Conservation (phyloP, 202 grass and related monocot species). For the Digitaria exilis region DNA sequence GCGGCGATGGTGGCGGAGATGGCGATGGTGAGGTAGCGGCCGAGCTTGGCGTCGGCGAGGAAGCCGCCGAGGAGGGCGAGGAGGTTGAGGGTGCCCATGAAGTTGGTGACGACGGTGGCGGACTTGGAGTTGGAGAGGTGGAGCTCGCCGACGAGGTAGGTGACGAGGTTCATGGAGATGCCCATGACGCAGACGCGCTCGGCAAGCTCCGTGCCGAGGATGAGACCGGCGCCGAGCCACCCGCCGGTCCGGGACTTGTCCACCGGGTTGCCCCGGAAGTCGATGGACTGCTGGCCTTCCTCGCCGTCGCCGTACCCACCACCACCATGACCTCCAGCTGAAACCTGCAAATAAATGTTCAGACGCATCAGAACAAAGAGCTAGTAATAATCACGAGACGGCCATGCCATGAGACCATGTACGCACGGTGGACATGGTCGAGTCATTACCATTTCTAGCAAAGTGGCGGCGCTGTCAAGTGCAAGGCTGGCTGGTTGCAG, state of each 20-base stretch:
- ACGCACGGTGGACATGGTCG: no score
- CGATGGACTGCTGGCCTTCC: constrained; percentile 32
- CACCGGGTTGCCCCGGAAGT: constrained; percentile 71
- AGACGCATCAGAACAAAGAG: background rate
- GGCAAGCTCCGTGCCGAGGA: constrained; percentile 81
- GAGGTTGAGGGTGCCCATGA: constrained; percentile 90
- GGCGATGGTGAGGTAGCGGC: constrained; percentile 80
- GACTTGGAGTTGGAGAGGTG: constrained; percentile 79
- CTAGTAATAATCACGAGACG: no score
- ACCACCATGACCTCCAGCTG: constrained; percentile 43
- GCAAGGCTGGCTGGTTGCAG: background rate
- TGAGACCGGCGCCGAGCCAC: constrained; percentile 87
- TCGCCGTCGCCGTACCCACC: constrained; percentile 31
- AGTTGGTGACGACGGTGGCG: constrained; percentile 88
- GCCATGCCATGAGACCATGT: no score
- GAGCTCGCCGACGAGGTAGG: constrained; percentile 78
- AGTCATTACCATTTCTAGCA: no score
- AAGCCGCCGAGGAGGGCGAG: constrained; percentile 80
- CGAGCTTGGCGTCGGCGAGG: constrained; percentile 88
- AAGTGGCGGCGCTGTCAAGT: background rate
- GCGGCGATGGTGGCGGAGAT: constrained; percentile 63
- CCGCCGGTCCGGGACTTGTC: constrained; percentile 81
- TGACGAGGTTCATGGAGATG: constrained; percentile 92
- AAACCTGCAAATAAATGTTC: constrained; percentile 42
- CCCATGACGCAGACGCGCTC: constrained; percentile 95